Evolutionary conservation across 768 basidiomycete genomes (phyloP), one percentile per base, ranked within the genome.

Genomic region (Baorangia bicolor): DNA sequence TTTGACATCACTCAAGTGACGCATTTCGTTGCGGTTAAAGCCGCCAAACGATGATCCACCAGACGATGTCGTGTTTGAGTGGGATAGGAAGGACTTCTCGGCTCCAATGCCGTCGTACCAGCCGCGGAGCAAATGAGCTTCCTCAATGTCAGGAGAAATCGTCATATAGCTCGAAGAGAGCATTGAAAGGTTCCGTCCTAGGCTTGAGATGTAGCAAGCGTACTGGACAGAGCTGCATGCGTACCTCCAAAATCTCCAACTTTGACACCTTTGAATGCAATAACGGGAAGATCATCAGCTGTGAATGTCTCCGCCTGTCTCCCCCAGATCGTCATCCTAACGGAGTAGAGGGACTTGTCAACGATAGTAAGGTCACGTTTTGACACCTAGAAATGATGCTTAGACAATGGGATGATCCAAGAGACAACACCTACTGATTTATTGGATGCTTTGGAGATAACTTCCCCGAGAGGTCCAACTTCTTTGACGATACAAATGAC

Each of bases 201-300:
- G 0, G 16, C 11, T 55, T 11, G 34, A 44, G 58, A 57, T 59
- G 40, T 52, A 53, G 55, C 42, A n/a, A 55, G 43, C 20, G 45
- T 21, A 41, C 27, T 51, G 20, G 25, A 44, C 42, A 41, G 25
- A 25, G 23, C 12, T 27, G 18, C 34, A 16, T 2, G 54, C 75
- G 47, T 62, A 84, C 93, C 93, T 64, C 88, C 87, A 70, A 88
- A 99, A 60, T 98, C 96, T 27, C 92, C 87, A 38, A 98, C 91
- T 70, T 88, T 92, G 60, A 93, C 92, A 23, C 92, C 89, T 73
- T 95, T 97, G 81, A 95, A 92, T 5, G 96, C 96, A 60, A 95
- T 81, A 30, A 98, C 86, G 10, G 92, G 84, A 47, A 79, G 68
- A 46, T 78, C 78, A 12, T 79, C 76, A 6, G 78, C 74, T n/a